These are phyloP conservation scores for Flaveria trinervia DNA, from an alignment of 129 eudicot species.

Conservation along the genomic window DNA sequence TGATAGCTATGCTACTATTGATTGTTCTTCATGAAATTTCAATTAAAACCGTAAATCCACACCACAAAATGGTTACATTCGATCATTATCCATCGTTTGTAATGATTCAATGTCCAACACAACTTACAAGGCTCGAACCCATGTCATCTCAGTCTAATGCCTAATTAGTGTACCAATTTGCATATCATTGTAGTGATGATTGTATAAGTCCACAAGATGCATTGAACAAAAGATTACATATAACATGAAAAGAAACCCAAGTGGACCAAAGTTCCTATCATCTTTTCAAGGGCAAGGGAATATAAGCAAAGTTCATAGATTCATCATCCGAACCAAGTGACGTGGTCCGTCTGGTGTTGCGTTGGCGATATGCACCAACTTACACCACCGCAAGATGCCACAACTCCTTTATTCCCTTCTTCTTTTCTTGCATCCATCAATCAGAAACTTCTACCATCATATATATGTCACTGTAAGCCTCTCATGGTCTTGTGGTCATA, in stretches of 20 bases:
- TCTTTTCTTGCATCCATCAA: no score
- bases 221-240: conserved; percentile 14
- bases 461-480: conserved; percentile 19
- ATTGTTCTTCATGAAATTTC: no score
- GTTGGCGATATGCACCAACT: conserved; percentile 29
- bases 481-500: conserved; percentile 46
- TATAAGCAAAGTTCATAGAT: conserved; percentile 18
- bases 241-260: conserved; percentile 3
- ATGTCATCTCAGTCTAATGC: no score
- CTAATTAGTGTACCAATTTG: no score
- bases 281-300: conserved; percentile 26
- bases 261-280: conserved; percentile 19
- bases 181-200: background rate
- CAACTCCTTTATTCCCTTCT: conserved; percentile 34
- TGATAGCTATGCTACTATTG: no score
- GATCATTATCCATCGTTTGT: background rate
- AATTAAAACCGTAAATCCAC: background rate
- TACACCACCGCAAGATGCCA: conserved; percentile 26
- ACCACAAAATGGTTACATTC: background rate
- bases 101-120: no score
- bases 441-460: background rate
- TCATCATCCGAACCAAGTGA: conserved; percentile 26
- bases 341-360: conserved; percentile 31
- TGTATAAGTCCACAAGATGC: background rate
- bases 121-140: no score